Evolutionary conservation across 768 basidiomycete genomes (phyloP), one percentile per base, ranked within the genome.

Genomic region (Gyrodon lividus): DNA sequence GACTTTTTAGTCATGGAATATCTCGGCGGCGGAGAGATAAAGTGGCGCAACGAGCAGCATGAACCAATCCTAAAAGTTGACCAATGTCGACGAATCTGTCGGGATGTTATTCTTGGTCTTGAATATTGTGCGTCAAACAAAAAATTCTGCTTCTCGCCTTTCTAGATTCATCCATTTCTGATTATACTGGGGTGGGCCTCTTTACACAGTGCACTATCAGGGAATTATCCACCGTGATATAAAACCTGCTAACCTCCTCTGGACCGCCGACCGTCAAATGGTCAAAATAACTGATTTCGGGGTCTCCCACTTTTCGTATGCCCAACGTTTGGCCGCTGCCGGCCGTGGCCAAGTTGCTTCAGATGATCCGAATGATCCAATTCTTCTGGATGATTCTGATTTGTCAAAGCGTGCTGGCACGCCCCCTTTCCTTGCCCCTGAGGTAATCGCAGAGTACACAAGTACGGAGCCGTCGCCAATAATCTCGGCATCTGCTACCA

Each of bases 141-240:
- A 31, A n/a, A 20, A 31, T 14, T 39, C 56, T 38, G 49, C 60
- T 46, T 49, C 49, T 52, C 46, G 35, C 44, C 48, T 33, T 51
- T 26, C 37, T 52, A 47, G 38, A 49, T 24, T 22, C 43, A 10
- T 34, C 42, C 35, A 6, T 41, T 41, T 39, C 60, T 54, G 31
- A 54, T 28, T 23, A 23, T 48, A 10, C 38, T 43, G 28, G 8
- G 14, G 19, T 14, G 16, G 13, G 49, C 28, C 47, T 46, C 50
- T n/a, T 14, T 26, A 3, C 37, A 10, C 63, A 98, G 96, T 99
- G 2, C 97, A 99, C 66, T 83, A 88, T 62, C 94, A 98, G 65
- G 97, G 96, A 20, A 98, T 99, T 69, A 98, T 99, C 44, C 97
- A 99, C 72, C 91, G 97, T 51, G 97, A 99, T 72, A 98, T 99